Percentiles rank a stretch among this genome's conserved stretches.
phyloP scores from a whole-genome alignment of 257 asterid genomes.

The Solanum infundibuliforme region DNA sequence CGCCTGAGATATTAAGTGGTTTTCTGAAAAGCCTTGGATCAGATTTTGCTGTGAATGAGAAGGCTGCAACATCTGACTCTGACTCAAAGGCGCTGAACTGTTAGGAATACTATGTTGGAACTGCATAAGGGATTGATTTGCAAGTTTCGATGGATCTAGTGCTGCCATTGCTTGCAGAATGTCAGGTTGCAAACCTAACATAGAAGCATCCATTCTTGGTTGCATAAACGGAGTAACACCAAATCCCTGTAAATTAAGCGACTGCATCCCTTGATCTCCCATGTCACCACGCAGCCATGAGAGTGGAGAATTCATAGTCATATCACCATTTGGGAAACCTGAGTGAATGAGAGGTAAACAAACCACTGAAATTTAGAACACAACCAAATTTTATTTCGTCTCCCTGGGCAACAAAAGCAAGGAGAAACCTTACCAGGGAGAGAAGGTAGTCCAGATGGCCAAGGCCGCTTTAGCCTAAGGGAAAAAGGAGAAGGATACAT shows the following conservation, averaged over 20 bases:
- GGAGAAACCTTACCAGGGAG: constrained; percentile 42
- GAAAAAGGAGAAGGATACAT: constrained; percentile 92
- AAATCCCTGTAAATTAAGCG: constrained; percentile 58
- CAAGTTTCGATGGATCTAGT: constrained; percentile 47
- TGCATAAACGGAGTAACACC: constrained; percentile 73
- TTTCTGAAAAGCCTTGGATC: constrained; percentile 50
- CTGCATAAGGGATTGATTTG: constrained; percentile 53
- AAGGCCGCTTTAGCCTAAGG: constrained; percentile 79
- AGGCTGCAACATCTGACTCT: constrained; percentile 58
- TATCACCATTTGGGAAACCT: constrained; percentile 55
- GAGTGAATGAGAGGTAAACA: constrained; percentile 4
- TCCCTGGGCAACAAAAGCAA: neutral
- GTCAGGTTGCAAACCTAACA: constrained; percentile 66
- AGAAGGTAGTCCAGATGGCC: constrained; percentile 77
- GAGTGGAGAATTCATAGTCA: constrained; percentile 49
- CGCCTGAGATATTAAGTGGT: constrained; percentile 51
- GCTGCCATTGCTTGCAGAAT: constrained; percentile 69
- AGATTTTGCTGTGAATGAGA: constrained; percentile 46
- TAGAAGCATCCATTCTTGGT: constrained; percentile 61
- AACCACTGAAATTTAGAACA: neutral
- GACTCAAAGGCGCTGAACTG: constrained; percentile 42
- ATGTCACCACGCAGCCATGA: constrained; percentile 68
- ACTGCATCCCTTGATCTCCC: constrained; percentile 50
- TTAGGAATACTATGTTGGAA: constrained; percentile 49
- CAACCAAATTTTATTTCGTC: neutral